Percentiles rank a stretch among this genome's conserved stretches.
phyloP scores from a whole-genome alignment of 352 stramenopile genomes.

The Plasmopara viticola region DNA sequence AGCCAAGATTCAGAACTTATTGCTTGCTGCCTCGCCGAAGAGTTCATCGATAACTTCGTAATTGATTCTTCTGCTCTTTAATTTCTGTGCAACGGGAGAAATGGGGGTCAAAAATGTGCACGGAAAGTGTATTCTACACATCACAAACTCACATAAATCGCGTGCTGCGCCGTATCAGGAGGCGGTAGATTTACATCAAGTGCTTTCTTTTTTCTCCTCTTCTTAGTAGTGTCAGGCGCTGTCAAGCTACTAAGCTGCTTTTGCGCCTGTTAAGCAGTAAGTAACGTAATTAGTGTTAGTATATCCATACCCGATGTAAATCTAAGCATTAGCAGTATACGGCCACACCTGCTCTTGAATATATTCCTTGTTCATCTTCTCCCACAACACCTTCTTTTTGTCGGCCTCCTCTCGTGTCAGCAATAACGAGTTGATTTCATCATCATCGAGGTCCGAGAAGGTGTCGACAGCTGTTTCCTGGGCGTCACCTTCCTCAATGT shows the following conservation, averaged over 20 bases:
- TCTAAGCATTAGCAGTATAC: neutral
- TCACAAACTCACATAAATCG: conserved; percentile 71
- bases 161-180: conserved; percentile 75
- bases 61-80: conserved; percentile 86
- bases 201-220: conserved; percentile 69
- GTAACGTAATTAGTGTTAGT: conserved; percentile 2
- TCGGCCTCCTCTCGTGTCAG: conserved; percentile 89
- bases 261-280: conserved; percentile 40
- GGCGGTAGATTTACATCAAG: conserved; percentile 64
- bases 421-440: conserved; percentile 92
- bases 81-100: conserved; percentile 54
- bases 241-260: conserved; percentile 51
- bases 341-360: conserved; percentile 82
- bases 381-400: conserved; percentile 95
- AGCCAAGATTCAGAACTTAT: conserved; percentile 40
- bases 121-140: conserved; percentile 2
- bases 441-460: conserved; percentile 83
- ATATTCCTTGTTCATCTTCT: conserved; percentile 96
- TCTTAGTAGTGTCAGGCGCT: conserved; percentile 56
- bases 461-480: conserved; percentile 41
- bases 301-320: neutral
- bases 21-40: conserved; percentile 78
- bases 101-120: conserved; percentile 10
- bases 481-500: conserved; percentile 15
- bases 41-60: conserved; percentile 87